Evolutionary conservation across 805 yeast genomes (phyloP), one percentile per base, ranked within the genome.

Genomic region (Saccharomyces cerevisiae): DNA sequence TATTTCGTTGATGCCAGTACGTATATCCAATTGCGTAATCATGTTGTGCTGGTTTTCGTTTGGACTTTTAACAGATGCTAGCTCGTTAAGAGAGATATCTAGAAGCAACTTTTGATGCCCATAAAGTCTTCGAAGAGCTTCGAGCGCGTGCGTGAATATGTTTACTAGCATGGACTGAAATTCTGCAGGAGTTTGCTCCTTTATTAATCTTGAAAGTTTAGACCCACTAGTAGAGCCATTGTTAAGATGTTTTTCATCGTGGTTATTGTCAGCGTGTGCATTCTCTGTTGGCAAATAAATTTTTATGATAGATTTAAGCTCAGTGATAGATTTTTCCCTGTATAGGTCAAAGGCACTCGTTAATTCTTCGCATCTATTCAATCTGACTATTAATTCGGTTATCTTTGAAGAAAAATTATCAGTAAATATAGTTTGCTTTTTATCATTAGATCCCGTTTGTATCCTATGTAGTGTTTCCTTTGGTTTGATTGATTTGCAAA

Each of bases 41-140:
- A 70, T 64, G 51, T 68, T 66, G 21, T 69, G 65, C 46, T 67
- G 68, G 50, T 66, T 65, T 22, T 63, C 61, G 29, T 54, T 59
- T 0, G 74, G 66, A 13, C 53, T 58, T 30, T 50, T 53, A 6
- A 60, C 68, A 3, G 60, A 53, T 41, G 55, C 55, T 3, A 73
- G 49, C 63, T 77, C 73, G 51, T 77, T 79, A 30, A 85, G 69
- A 0, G 95, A 83, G 52, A 87, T 65, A 59, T 89, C 94, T 13
- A 94, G 74, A 29, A 92, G 69, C 4, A 88, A 61, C 67, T 89
- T 90, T 65, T 90, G 96, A 55, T 90, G 96, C 8, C 80, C 73
- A 0, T 88, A 81, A 30, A 91, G 72, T 55, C 96, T 77, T 57
- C 92, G 74, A 27, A 90, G 72, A 21, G 89, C 83, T 62, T 87